Percentiles rank a stretch among this genome's conserved stretches.
These are phyloP conservation scores for Diaporthe sp. DNA, from an alignment of 2,329 filamentous ascomycete species.

Conservation along the genomic window DNA sequence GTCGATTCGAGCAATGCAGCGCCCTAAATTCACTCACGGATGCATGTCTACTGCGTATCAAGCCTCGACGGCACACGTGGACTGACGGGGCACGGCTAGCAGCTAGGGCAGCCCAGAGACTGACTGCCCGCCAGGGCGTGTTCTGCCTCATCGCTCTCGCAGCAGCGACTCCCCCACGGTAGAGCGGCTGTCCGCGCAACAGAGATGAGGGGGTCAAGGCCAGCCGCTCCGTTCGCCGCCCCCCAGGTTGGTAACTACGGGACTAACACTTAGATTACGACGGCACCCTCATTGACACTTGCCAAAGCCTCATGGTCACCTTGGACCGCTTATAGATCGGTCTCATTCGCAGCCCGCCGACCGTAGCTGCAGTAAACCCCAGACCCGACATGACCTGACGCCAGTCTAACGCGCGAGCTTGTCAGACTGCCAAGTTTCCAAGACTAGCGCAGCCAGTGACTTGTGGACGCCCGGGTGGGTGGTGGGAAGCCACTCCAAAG, in stretches of 20 bases:
- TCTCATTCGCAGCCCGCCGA: conserved; percentile 14
- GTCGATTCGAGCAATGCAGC: conserved; percentile 25
- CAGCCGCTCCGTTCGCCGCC: neutral
- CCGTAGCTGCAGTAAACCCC: conserved; percentile 14
- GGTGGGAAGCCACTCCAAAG: conserved; percentile 20
- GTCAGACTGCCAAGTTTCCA: conserved; percentile 32
- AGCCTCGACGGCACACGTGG: conserved; percentile 11
- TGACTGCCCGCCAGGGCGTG: neutral
- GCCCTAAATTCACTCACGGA: conserved; percentile 27
- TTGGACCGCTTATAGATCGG: conserved; percentile 17
- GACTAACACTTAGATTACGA: conserved; percentile 35
- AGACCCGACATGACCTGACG: conserved; percentile 18
- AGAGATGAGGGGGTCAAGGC: conserved; percentile 4
- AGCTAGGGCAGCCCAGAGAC: neutral
- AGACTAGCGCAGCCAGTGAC: conserved; percentile 27
- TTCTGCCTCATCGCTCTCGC: conserved; percentile 9
- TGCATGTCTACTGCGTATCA: conserved; percentile 9
- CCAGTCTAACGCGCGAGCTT: conserved; percentile 30
- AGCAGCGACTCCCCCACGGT: neutral
- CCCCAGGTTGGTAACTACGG: neutral
- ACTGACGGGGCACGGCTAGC: conserved; percentile 20
- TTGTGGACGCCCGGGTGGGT: neutral
- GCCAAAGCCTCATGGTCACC: conserved; percentile 22
- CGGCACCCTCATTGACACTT: conserved; percentile 36
- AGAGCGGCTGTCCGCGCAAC: neutral